phyloP scores from a whole-genome alignment of 75 land plant genomes.

The Cryptomeria japonica region DNA sequence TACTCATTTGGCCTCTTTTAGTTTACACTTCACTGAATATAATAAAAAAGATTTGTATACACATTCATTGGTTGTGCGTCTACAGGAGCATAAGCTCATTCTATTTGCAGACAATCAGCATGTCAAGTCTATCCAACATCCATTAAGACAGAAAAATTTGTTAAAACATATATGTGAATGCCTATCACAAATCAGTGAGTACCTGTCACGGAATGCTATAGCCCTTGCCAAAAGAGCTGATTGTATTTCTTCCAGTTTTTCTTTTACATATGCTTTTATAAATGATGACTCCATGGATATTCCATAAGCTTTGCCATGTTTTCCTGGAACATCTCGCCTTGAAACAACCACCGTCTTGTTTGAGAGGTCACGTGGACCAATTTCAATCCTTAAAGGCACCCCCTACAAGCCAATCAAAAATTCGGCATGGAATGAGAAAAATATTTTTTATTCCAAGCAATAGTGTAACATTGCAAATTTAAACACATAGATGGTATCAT shows the following conservation, averaged over 20 bases:
- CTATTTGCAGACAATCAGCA: not conserved
- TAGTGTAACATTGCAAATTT: not conserved
- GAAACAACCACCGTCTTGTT: slow-evolving; percentile 78
- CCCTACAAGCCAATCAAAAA: slow-evolving; percentile 47
- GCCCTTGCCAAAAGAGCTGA: slow-evolving; percentile 69
- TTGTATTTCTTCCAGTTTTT: slow-evolving; percentile 75
- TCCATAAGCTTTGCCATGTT: slow-evolving; percentile 84
- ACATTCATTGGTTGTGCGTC: not conserved
- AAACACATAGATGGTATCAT: not conserved
- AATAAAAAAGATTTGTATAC: not conserved
- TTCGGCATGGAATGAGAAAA: not conserved
- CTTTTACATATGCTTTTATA: slow-evolving; percentile 49
- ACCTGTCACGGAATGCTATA: slow-evolving; percentile 86
- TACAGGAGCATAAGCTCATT: not conserved
- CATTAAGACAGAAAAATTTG: not conserved
- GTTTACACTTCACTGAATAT: not conserved
- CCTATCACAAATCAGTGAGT: not conserved
- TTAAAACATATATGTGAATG: not conserved
- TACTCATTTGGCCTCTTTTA: not conserved
- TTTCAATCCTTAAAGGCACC: slow-evolving; percentile 93
- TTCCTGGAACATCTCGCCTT: slow-evolving; percentile 94
- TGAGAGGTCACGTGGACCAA: slow-evolving; percentile 93
- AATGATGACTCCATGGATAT: slow-evolving; percentile 73
- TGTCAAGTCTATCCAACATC: not conserved
- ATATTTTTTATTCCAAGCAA: not conserved